Evolutionary conservation across 2,329 filamentous ascomycete species (phyloP), one percentile per base, ranked within the genome.

Genomic region (Colletotrichum sp.): DNA sequence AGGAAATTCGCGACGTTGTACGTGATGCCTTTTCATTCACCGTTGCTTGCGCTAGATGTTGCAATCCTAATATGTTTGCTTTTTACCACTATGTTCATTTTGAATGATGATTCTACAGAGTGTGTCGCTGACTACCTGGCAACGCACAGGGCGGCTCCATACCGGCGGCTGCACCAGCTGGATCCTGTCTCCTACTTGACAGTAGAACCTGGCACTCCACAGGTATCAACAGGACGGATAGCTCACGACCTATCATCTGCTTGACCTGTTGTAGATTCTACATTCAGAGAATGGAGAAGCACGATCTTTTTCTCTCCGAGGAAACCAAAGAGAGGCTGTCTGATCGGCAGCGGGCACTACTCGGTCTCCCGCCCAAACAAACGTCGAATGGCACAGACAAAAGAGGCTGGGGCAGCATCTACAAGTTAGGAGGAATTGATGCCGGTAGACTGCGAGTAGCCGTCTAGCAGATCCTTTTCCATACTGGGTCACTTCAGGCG

Each of bases 191-290:
- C 6, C 57, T 70, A 4, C 36, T 70, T 18, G 68, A 70, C 26
- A 70, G 68, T 32, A 32, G 68, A 16, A 70, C 68, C 18, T 70
- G 68, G 68, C 68, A 70, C 68, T 70, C 57, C n/a, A 70, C 68
- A n/a, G 68, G 68, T 43, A 34, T 70, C 16, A 70, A 70, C 34
- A 70, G 21, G 26, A 43, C 68, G 3, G 21, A 28, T 13, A 28
- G 21, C 30, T 36, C 67, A 30, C 67, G 67, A 26, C 67, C 67
- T 30, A 14, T 69, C 32, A 69, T 69, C 36, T 67, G 55, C 55
- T 59, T 48, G 39, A 39, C 64, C 24, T 67, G 36, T 12, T 67
- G 64, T 14, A 36, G 64, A n/a, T 67, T 67, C 39, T 67, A 43
- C 13, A 28, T 67, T n/a, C 64, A 67, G 39, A 28, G 32, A 18